phyloP scores from a whole-genome alignment of 2,329 filamentous ascomycete genomes.

The Botrytis sinoallii region DNA sequence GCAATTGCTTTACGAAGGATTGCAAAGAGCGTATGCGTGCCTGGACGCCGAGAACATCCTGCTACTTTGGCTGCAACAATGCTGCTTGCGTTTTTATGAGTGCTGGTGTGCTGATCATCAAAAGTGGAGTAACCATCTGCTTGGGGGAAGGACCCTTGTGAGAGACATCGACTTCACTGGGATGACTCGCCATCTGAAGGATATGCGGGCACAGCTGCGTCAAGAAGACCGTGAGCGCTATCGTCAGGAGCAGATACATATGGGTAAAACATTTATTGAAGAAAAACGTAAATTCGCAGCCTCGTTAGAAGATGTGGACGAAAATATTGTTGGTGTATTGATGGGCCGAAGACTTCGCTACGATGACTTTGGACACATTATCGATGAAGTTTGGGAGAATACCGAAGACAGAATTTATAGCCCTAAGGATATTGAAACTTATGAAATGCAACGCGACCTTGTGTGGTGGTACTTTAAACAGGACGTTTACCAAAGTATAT shows the following conservation, averaged over 20 bases:
- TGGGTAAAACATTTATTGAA: slow-evolving; percentile 20
- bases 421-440: slow-evolving; percentile 68
- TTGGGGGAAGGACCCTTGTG: slow-evolving; percentile 78
- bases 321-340: slow-evolving; percentile 55
- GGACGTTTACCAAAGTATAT: slow-evolving; percentile 84
- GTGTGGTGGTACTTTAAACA: slow-evolving; percentile 98
- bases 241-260: slow-evolving; percentile 9
- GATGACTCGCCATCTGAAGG: slow-evolving; percentile 69
- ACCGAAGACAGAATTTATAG: slow-evolving; percentile 28
- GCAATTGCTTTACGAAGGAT: slow-evolving; percentile 78
- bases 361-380: slow-evolving; percentile 53
- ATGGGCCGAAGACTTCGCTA: slow-evolving; percentile 57
- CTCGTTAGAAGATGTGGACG: slow-evolving; percentile 48
- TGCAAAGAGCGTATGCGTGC: slow-evolving; percentile 69
- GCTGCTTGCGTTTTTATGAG: slow-evolving; percentile 86
- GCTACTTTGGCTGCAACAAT: slow-evolving; percentile 86
- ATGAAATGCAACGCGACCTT: slow-evolving; percentile 78
- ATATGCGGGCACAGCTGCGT: slow-evolving; percentile 48
- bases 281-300: slow-evolving; percentile 24
- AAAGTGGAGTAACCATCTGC: slow-evolving; percentile 92
- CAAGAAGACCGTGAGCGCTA: slow-evolving; percentile 23
- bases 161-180: slow-evolving; percentile 75
- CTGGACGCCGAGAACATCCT: slow-evolving; percentile 66
- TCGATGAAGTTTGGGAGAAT: slow-evolving; percentile 24
- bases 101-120: slow-evolving; percentile 91